Base-by-base conservation (phyloP, 1,284 basidiomycete genomes). In the Malassezia arunalokei region DNA sequence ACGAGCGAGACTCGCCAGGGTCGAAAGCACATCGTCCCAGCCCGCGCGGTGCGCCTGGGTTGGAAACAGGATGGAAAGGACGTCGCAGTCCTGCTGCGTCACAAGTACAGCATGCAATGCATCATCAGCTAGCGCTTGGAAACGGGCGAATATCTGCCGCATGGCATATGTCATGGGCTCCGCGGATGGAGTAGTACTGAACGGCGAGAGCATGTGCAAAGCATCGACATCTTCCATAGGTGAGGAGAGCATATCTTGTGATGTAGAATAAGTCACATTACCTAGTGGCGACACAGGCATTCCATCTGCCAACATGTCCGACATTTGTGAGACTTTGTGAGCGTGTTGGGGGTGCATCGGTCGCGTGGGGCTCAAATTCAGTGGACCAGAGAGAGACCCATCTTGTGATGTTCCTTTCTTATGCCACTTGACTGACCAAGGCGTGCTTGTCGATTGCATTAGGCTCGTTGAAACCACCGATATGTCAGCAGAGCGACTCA, bases 1-100 rank as follows among this genome's bases (percentile, higher is more conserved):
- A 55, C 84, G 82, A 1, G 87, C 87, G 51, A 92, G 83, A 66
- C 87, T 85, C 8, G 85, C 87, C 3, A 96, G 79, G 1, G 88
- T 87, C 6, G 80, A 77, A 30, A 94, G 78, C 5, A 84, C 79
- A 29, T 83, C 81, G 67, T 94, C 89, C 59, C 92, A 86, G 51
- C 82, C 79, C 1, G 79, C 71, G 65, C 92, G 32, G 24, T 43
- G 40, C 27, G 24, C 87, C 1, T 84, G 78, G 1, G 81, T 79
- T 0, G 81, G 78, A 30, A 83, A 87, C 64, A 92, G 80, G 20
- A 57, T 46, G 29, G 44, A 48, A 37, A 59, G 45, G 27, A 55
- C 45, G 32, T 68, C 59, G 11, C 43, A 30, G 40, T 66, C 67
- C 15, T 55, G 51, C 3, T 47, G 35, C 9, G 56, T 49, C 7